Base-by-base conservation (phyloP, 1,284 basidiomycete species). In the Leccinum angustisporum region DNA sequence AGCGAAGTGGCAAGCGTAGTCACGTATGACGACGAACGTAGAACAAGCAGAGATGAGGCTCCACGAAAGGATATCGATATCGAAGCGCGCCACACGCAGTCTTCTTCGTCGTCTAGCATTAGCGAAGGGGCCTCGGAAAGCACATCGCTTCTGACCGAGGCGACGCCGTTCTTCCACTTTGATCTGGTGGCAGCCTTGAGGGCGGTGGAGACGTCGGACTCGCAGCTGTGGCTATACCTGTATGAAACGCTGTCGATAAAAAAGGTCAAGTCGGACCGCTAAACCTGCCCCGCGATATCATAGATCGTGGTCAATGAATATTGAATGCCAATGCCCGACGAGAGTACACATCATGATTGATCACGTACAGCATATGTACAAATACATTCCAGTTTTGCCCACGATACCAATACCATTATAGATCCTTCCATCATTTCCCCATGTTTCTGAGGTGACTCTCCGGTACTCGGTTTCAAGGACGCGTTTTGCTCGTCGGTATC, bases 81-180 rank as follows among this genome's bases (percentile, higher is more conserved):
- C 11, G 80, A 83, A 65, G 74, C 74, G 21, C 75, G 66, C 6
- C 77, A 76, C 50, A 76, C 57, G 40, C 63, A 50, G 65, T 66
- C 55, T 34, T 27, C 27, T 5, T 61, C 66, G 48, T 61, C 64
- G 13, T 21, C 43, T 30, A 56, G 52, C 36, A 61, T 46, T 40
- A 40, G 51, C 31, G 57, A 51, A 21, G 51, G 51, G 16, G 14
- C n/a, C 34, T 54, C 60, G 2, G 72, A 65, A 18, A 70, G 70
- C 56, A 79, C 21, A 21, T 21, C 21, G 21, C 21, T 21, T 53
- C 73, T 87, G 34, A 76, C 81, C 4, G 66, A 78, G 54, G 80
- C 86, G 61, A 95, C 91, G 5, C 92, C 93, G 2, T 93, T 88
- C 79, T 95, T 96, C 86, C 94, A 96, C 76, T 79, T 95, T 61